Evolutionary conservation across 345 rosid species (phyloP), one percentile per base, ranked within the genome.

Genomic region (Anacardium occidentale): DNA sequence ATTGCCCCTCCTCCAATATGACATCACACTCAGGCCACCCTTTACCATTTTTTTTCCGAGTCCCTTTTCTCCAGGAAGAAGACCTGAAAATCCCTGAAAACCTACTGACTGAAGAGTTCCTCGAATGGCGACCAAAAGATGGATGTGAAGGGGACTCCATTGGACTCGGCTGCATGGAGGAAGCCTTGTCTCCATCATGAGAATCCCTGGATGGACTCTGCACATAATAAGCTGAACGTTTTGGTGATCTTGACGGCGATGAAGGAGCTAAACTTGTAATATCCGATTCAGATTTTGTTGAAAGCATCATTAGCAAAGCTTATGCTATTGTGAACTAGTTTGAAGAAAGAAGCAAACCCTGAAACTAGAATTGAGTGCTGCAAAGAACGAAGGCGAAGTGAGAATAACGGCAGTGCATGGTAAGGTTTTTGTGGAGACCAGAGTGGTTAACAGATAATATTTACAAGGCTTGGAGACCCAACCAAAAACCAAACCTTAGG

Each of bases 181-280:
- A 92, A 7, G 88, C 84, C 84, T 90, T 90, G 85, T 88, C 96
- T 10, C 96, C 96, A 77, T 90, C 96, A n/a, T 88, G 92, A 4
- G 98, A 93, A 79, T 93, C 98, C 55, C 98, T 85, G 18, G 94
- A 93, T 29, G 94, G 98, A 76, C 98, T 93, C 70, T 90, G 98
- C 26, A 90, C 94, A 62, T 78, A 90, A 79, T 90, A 90, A 3
- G 74, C 84, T 3, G 92, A 87, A 9, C 93, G 86, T 54, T 90
- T 92, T 2, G 94, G 93, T 13, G 96, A 90, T 81, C 92, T 75
- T 54, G 97, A 83, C 0, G 94, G 96, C 13, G 96, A 92, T 13
- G 93, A 90, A 44, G 96, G 88, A 18, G 93, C 90, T 26, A 84
- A 84, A 72, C 94, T 92, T 20, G 94, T 89, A 13, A 90, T 66